Evolutionary conservation across 805 yeast species (phyloP).

Genomic region (Starmerella bacillaris): DNA sequence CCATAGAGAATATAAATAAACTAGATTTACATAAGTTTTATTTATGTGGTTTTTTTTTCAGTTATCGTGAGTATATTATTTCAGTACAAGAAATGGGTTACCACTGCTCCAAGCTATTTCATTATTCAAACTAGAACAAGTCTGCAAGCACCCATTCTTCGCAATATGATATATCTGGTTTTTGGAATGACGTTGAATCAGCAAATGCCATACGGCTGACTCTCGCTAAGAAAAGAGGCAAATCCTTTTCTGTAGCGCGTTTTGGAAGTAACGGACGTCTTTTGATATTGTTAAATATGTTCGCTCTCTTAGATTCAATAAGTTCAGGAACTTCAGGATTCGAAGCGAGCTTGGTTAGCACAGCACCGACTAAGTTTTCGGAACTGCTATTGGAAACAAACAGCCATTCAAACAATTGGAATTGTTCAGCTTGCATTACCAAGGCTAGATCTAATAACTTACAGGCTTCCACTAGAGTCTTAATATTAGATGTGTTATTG

Average conservation of each 20-base stretch:
- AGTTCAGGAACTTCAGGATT: constrained; percentile 5
- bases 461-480: constrained; percentile 29
- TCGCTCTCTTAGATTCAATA: constrained; percentile 4
- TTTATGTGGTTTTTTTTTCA: too few species aligned
- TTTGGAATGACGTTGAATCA: constrained; percentile 37
- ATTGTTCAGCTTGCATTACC: constrained; percentile 53
- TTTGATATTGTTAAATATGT: neutral
- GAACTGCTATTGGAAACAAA: constrained; percentile 55
- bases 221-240: constrained; percentile 48
- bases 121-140: too few species aligned
- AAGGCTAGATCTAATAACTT: constrained; percentile 64
- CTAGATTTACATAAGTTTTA: too few species aligned
- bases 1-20: too few species aligned
- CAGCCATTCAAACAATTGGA: constrained; percentile 68
- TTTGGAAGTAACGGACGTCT: constrained; percentile 18
- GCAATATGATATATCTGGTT: constrained; percentile 31
- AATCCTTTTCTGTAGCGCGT: constrained; percentile 19
- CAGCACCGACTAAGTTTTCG: constrained; percentile 6
- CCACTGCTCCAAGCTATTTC: too few species aligned
- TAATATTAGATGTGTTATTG: constrained; percentile 4
- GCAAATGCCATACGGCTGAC: constrained; percentile 50
- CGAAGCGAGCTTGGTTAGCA: constrained; percentile 22
- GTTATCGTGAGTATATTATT: too few species aligned
- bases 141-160: constrained; percentile 43
- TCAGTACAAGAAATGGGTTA: too few species aligned